These are phyloP conservation scores for Erodium moschatum DNA, from an alignment of 441 rosid species.

Conservation along the genomic window DNA sequence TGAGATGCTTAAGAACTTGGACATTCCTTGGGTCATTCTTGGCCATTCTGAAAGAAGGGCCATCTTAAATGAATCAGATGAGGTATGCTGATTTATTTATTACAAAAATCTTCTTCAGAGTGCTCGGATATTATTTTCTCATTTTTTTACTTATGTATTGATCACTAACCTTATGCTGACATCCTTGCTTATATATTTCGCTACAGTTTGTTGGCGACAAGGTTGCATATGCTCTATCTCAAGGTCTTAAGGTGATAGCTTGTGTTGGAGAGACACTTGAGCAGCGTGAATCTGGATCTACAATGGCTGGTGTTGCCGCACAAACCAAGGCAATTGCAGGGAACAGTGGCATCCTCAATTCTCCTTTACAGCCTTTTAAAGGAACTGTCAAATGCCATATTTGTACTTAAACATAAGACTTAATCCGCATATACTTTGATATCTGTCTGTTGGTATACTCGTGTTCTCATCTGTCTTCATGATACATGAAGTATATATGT, in stretches of 20 bases:
- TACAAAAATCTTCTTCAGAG: not conserved
- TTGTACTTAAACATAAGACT: conserved; percentile 4
- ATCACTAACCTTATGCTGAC: not conserved
- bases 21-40: conserved; percentile 64
- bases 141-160: not conserved
- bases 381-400: not conserved
- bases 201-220: conserved; percentile 60
- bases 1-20: conserved; percentile 58
- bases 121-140: too few relatives aligned
- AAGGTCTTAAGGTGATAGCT: conserved; percentile 67
- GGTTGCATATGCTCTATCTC: conserved; percentile 64
- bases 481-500: not conserved
- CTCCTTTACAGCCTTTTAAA: not conserved
- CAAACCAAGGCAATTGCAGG: conserved; percentile 75
- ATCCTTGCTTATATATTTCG: conserved; percentile 14
- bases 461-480: not conserved
- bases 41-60: conserved; percentile 70
- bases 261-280: conserved; percentile 77
- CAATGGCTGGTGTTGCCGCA: conserved; percentile 61
- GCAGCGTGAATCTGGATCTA: conserved; percentile 55
- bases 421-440: not conserved
- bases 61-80: conserved; percentile 44
- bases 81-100: conserved; percentile 25
- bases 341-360: conserved; percentile 1
- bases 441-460: not conserved